Percentiles rank a stretch among this genome's conserved stretches.
phyloP scores from a whole-genome alignment of 768 basidiomycete species.

The Collybiopsis luxurians region DNA sequence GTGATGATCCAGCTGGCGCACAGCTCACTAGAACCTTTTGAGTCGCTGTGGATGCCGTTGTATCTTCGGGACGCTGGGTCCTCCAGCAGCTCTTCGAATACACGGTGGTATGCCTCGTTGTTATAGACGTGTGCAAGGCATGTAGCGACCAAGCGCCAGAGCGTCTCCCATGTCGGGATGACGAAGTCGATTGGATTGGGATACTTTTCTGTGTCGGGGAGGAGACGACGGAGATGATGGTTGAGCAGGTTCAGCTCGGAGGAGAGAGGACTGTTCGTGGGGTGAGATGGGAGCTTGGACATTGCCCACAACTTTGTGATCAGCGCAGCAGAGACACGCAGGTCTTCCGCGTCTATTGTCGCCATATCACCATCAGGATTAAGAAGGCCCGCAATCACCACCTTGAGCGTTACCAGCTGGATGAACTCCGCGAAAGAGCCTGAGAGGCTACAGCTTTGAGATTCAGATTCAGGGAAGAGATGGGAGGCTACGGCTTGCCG shows the following conservation, averaged over 20 bases:
- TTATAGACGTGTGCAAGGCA: constrained; percentile 35
- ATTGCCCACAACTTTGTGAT: constrained; percentile 48
- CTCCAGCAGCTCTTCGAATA: constrained; percentile 35
- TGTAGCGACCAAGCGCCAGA: constrained; percentile 59
- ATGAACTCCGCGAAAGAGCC: constrained; percentile 37
- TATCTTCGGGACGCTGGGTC: constrained; percentile 29
- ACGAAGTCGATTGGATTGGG: constrained; percentile 48
- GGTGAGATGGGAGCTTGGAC: constrained; percentile 31
- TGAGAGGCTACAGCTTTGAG: no score
- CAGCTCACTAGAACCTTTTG: constrained; percentile 23
- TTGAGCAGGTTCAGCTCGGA: constrained; percentile 15
- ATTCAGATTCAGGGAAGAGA: constrained; percentile 10
- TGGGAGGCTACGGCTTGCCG: constrained; percentile 24
- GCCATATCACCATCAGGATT: constrained; percentile 24
- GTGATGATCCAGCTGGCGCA: constrained; percentile 28
- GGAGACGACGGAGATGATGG: constrained; percentile 33
- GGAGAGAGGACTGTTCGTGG: constrained; percentile 28
- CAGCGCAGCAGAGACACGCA: constrained; percentile 32
- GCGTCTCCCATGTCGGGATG: constrained; percentile 58
- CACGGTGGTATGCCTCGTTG: constrained; percentile 16
- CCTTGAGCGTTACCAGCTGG: constrained; percentile 41
- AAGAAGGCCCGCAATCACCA: constrained; percentile 41
- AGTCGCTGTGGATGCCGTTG: constrained; percentile 8
- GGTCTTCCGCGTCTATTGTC: constrained; percentile 26
- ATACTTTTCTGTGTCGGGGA: constrained; percentile 31